Evolutionary conservation across 2,329 filamentous ascomycete genomes (phyloP).

Genomic region (Colletotrichum trifolii): DNA sequence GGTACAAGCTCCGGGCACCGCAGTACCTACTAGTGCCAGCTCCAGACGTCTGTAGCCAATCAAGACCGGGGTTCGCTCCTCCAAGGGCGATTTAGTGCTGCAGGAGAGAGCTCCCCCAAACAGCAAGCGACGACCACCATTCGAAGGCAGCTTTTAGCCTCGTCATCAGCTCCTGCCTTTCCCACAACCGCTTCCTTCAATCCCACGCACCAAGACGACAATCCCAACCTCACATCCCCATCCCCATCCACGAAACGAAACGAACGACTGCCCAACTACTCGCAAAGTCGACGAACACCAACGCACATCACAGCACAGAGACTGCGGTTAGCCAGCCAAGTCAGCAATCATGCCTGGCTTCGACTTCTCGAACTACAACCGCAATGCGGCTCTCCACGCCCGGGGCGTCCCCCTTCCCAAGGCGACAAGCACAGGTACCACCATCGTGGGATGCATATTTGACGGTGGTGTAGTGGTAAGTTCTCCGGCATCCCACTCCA

Average conservation of each 20-base stretch:
- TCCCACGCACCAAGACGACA: slow-evolving; percentile 39
- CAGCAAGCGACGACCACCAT: slow-evolving; percentile 24
- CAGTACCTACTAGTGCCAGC: neutral
- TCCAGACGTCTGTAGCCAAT: slow-evolving; percentile 7
- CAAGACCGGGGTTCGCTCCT: slow-evolving; percentile 22
- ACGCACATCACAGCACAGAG: neutral
- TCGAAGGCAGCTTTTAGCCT: slow-evolving; percentile 64
- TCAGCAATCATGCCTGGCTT: slow-evolving; percentile 85
- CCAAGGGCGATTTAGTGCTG: slow-evolving; percentile 24
- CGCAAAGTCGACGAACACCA: slow-evolving; percentile 13
- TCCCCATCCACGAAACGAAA: no score
- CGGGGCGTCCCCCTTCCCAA: slow-evolving; percentile 94
- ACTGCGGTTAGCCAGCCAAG: slow-evolving; percentile 21
- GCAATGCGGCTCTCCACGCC: slow-evolving; percentile 95
- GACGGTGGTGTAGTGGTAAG: slow-evolving; percentile 94
- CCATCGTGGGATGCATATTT: slow-evolving; percentile 97
- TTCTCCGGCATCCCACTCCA: slow-evolving; percentile 39
- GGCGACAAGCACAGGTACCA: slow-evolving; percentile 98
- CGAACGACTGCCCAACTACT: slow-evolving; percentile 15
- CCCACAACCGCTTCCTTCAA: slow-evolving; percentile 35
- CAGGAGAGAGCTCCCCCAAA: slow-evolving; percentile 34
- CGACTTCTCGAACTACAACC: slow-evolving; percentile 99
- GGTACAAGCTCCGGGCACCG: slow-evolving; percentile 8
- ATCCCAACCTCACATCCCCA: slow-evolving; percentile 10
- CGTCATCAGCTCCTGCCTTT: slow-evolving; percentile 59